Evolutionary conservation across 805 yeast species (phyloP), one percentile per base, ranked within the genome.

Genomic region (Cephaloascus albidus): DNA sequence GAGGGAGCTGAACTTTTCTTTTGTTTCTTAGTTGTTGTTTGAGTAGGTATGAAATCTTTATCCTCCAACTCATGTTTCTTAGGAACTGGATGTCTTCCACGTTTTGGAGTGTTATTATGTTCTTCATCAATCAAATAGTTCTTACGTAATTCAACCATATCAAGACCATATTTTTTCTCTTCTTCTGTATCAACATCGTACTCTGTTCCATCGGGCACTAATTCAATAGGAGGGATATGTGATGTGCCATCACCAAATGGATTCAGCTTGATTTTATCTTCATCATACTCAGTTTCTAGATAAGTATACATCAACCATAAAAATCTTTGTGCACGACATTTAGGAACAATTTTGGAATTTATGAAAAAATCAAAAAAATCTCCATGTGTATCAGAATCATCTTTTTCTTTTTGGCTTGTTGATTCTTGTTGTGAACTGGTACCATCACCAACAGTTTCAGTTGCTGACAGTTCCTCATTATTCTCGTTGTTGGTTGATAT

Each of bases 301-400:
- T 82, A 85, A 2, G 85, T 73, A 48, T 86, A 89, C 34, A 86
- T 51, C 30, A 90, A 61, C 97, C 97, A 90, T 43, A 90, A 57
- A 45, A 90, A 79, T 31, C 93, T 68, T 39, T 70, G 61, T 2
- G 86, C 86, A 44, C 96, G 72, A 41, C 77, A 78, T 19, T 54
- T 55, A 3, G 95, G 85, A 40, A 78, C 72, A 33, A 77, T 70
- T 3, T 66, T 61, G 2, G 78, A 59, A 46, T 78, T 74, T 57
- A 85, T 70, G 57, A 90, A 79, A 33, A 89, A 71, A 50, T 85
- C 93, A 64, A 79, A 80, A 48, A 87, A 77, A 35, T 78, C 72
- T 43, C 71, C 68, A 23, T 23, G 28, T 15, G 63, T 65, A 1
- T 51, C 45, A 17, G 47, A 46, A 5, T 43, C 30, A 18, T 35